Conservation (phyloP, 75 land plant genomes). For the Ceratopteris richardii region DNA sequence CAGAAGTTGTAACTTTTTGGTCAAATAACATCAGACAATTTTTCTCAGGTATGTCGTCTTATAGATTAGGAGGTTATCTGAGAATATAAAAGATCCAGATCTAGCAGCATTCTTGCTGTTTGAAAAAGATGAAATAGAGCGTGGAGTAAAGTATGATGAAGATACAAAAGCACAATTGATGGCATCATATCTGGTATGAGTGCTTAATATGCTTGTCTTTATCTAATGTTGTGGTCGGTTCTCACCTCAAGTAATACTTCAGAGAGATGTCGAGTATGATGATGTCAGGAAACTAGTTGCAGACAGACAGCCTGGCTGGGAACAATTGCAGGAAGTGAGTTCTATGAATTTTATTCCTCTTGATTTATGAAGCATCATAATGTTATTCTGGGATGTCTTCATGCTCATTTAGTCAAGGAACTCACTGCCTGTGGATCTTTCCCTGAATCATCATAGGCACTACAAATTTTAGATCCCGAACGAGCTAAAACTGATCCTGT, state of each 20-base stretch:
- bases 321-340: conserved; percentile 76
- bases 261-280: conserved; percentile 80
- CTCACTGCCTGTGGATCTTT: background rate
- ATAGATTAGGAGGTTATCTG: conserved; percentile 36
- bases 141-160: conserved; percentile 65
- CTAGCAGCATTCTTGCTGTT: conserved; percentile 75
- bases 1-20: too few species aligned
- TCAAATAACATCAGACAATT: background rate
- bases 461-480: conserved; percentile 54
- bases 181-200: conserved; percentile 66
- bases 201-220: too few species aligned
- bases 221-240: too few species aligned
- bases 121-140: conserved; percentile 57
- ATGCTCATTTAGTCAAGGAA: background rate
- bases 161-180: conserved; percentile 74
- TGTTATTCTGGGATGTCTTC: background rate
- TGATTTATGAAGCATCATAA: background rate
- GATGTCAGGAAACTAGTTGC: conserved; percentile 60
- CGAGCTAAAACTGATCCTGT: conserved; percentile 76
- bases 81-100: conserved; percentile 73
- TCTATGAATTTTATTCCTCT: background rate
- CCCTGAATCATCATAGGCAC: conserved; percentile 33
- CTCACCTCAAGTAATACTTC: background rate
- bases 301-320: conserved; percentile 85
- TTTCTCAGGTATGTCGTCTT: background rate